phyloP scores from a whole-genome alignment of 2,329 filamentous ascomycete species.

The Chrysoporthe deuterocubensis region DNA sequence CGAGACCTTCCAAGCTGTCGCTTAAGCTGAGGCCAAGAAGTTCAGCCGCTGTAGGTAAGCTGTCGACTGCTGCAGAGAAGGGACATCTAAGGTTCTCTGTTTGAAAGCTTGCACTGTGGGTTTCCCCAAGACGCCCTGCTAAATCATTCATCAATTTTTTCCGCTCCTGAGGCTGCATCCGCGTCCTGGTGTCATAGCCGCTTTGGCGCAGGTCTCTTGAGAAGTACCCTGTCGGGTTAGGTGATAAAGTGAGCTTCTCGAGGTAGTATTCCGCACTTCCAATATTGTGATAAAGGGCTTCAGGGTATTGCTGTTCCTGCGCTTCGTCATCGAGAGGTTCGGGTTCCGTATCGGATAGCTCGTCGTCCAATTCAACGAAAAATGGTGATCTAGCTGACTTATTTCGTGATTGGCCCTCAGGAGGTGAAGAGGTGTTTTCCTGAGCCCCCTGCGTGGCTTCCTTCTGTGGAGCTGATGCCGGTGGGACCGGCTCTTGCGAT shows the following conservation, averaged over 20 bases:
- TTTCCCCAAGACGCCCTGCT: background rate
- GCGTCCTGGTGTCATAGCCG: background rate
- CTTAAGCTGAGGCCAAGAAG: constrained; percentile 1
- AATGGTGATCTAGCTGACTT: background rate
- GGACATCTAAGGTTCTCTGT: background rate
- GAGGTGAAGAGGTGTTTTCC: background rate
- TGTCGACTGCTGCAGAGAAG: constrained; percentile 6
- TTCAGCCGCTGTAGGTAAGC: background rate
- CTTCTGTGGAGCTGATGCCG: background rate
- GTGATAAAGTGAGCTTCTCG: background rate
- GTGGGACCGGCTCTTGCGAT: background rate
- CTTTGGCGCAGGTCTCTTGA: background rate
- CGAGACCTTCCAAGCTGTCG: background rate
- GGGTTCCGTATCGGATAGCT: background rate
- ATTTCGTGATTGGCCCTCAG: background rate
- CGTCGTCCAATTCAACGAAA: no score
- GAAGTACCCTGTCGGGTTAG: background rate
- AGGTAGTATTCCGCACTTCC: background rate
- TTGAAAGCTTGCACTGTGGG: background rate
- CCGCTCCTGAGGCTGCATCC: background rate
- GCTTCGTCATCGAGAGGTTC: no score
- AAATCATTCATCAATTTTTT: background rate
- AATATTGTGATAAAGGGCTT: background rate
- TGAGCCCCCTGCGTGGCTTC: background rate
- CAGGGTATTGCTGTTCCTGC: background rate